Percentiles rank a stretch among this genome's conserved stretches.
Conservation (phyloP, 2,329 filamentous ascomycete species). For the Anisogramma anomala region DNA sequence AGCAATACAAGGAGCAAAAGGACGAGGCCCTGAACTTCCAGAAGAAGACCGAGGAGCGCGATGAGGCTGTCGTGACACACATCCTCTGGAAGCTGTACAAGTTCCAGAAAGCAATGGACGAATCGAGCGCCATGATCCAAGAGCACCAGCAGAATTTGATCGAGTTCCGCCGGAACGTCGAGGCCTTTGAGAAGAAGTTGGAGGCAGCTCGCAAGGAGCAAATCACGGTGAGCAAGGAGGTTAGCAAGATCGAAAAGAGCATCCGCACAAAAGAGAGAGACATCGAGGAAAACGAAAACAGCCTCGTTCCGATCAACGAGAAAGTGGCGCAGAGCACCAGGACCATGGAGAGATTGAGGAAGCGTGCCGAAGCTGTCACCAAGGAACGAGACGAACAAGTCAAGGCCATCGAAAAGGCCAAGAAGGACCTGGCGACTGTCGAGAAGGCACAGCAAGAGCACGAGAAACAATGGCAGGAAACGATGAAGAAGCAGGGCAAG, state of each 20-base stretch:
- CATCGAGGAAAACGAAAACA: constrained; percentile 76
- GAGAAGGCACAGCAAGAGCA: constrained; percentile 83
- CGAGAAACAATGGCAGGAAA: constrained; percentile 76
- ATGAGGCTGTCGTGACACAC: constrained; percentile 83
- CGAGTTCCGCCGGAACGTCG: constrained; percentile 78
- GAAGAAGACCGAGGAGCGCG: constrained; percentile 77
- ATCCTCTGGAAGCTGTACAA: constrained; percentile 96
- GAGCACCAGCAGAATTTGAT: constrained; percentile 92
- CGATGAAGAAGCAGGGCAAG: constrained; percentile 74
- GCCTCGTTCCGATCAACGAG: constrained; percentile 78
- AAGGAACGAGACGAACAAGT: constrained; percentile 68
- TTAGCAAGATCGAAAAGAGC: constrained; percentile 68
- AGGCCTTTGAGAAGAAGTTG: constrained; percentile 68
- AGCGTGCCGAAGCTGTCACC: constrained; percentile 56
- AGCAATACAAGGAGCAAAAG: constrained; percentile 95
- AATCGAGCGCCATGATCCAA: constrained; percentile 80
- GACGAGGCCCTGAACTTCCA: constrained; percentile 89
- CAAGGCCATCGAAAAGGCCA: constrained; percentile 56
- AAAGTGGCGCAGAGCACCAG: constrained; percentile 72
- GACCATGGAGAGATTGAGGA: constrained; percentile 56
- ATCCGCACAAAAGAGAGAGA: constrained; percentile 80
- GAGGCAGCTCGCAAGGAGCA: constrained; percentile 80
- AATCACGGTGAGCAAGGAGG: constrained; percentile 60
- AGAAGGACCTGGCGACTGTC: constrained; percentile 72
- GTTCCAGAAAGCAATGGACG: constrained; percentile 85